A percentile compares a stretch with the other conserved stretches of the same genome.
Conservation (phyloP, 768 basidiomycete genomes). For the Kockovaella imperatae region DNA sequence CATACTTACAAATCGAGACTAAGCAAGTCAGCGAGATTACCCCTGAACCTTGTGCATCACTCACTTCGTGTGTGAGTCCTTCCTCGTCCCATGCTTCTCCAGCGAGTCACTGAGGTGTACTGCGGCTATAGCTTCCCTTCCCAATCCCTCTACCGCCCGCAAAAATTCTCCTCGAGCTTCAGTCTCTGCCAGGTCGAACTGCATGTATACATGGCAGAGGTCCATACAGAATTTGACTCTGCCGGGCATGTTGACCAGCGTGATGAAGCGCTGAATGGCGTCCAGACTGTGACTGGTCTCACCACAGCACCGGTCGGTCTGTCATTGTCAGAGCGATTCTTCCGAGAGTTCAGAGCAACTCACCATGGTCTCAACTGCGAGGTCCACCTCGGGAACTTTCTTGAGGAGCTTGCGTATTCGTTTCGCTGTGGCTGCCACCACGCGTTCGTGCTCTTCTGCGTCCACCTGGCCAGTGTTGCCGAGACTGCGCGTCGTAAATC, state of each 20-base stretch:
- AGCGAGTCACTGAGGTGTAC: constrained; percentile 12
- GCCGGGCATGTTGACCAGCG: not conserved
- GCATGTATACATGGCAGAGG: constrained; percentile 11
- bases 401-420: constrained; percentile 1
- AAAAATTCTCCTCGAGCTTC: not conserved
- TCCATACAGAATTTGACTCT: constrained; percentile 12
- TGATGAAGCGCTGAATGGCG: not conserved
- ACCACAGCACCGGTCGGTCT: constrained; percentile 1
- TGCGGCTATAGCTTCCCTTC: constrained; percentile 2
- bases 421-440: not conserved
- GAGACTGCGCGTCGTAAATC: not conserved
- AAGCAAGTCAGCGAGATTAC: not conserved
- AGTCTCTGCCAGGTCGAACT: constrained; percentile 7
- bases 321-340: not conserved
- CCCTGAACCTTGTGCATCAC: not conserved
- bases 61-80: constrained; percentile 13
- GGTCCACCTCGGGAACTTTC: not conserved
- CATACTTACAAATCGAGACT: constrained; percentile 13
- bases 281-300: not conserved
- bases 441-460: not conserved
- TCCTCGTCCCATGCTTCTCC: constrained; percentile 6
- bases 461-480: not conserved
- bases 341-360: not conserved
- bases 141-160: constrained; percentile 1
- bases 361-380: constrained; percentile 18